Base-by-base conservation (phyloP, 306 rosid species). In the Cucurbita moschata region DNA sequence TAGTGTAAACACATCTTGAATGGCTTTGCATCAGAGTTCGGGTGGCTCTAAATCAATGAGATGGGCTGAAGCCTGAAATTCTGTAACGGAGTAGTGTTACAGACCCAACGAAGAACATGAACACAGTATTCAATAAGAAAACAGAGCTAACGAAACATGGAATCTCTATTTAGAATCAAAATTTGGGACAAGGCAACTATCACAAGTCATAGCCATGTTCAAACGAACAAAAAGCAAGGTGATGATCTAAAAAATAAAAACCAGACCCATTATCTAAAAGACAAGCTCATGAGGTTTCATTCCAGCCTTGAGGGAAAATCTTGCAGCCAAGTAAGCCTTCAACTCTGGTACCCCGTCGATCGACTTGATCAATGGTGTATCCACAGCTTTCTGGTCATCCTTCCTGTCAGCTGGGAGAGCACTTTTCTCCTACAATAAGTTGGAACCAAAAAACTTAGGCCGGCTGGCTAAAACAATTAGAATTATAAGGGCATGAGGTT, bases 241-340 rank as follows among this genome's bases (percentile, higher is more conserved):
- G 62, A 19, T 21, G 42, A 39, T 8, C 1, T 50, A 4, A 50
- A 50, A 13, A 49, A 44, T 8, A 50, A 11, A 42, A 59, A 44
- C 18, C 38, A 58, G 59, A 59, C 2, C 58, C 68, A 16, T 56
- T 26, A 9, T 26, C 77, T 74, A 74, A 59, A 74, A 74, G 55
- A 58, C 70, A 59, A 74, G 77, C 69, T 74, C 77, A 21, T 74
- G 77, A 12, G 77, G 77, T 51, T 74, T 74, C 77, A 74, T 74
- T 43, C 77, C 77, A 0, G 77, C 21, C 77, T 74, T 74, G 6
- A 74, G 77, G 23, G 77, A 74, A 16, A 59, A 74, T 5, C 77
- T 74, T 4, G 70, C 77, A 19, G 55, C 77, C 70, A 74, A 74
- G 53, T 74, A 74, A 2, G 69, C 30, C 69, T 74, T 74, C 77